These are phyloP conservation scores for Leccinellum albellum DNA, from an alignment of 768 basidiomycete genomes.

Conservation along the genomic window DNA sequence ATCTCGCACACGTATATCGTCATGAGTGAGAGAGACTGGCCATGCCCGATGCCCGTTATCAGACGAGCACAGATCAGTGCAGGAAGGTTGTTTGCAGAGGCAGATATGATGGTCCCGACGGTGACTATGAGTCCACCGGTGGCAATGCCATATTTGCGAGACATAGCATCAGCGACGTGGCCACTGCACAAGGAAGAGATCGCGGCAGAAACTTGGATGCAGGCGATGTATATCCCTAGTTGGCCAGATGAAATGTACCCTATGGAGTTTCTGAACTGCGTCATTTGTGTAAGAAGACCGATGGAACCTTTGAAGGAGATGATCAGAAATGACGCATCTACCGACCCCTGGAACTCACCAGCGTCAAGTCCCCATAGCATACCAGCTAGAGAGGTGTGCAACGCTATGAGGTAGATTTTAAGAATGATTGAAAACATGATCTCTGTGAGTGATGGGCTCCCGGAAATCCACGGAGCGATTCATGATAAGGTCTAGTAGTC, in stretches of 20 bases:
- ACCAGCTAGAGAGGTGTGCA: slow-evolving; percentile 25
- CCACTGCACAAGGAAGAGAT: slow-evolving; percentile 40
- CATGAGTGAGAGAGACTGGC: slow-evolving; percentile 41
- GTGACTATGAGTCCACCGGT: slow-evolving; percentile 41
- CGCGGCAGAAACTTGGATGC: slow-evolving; percentile 40
- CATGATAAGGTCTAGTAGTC: neutral
- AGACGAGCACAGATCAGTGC: slow-evolving; percentile 43
- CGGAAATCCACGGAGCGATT: neutral
- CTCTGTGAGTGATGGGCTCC: neutral
- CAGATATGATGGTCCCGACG: slow-evolving; percentile 39
- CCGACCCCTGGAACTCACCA: slow-evolving; percentile 8
- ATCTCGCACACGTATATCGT: slow-evolving; percentile 41
- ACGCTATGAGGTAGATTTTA: slow-evolving; percentile 26
- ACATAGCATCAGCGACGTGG: slow-evolving; percentile 42
- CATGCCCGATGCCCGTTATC: slow-evolving; percentile 45
- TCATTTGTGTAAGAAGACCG: slow-evolving; percentile 47
- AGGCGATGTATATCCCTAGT: slow-evolving; percentile 43
- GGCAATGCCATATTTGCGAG: slow-evolving; percentile 43
- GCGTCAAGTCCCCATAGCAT: slow-evolving; percentile 33
- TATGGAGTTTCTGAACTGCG: slow-evolving; percentile 39
- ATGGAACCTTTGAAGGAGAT: slow-evolving; percentile 27
- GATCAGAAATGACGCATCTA: neutral
- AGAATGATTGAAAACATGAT: slow-evolving; percentile 14
- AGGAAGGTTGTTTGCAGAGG: slow-evolving; percentile 33
- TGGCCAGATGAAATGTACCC: slow-evolving; percentile 34